A percentile compares a stretch with the other conserved stretches of the same genome.
Evolutionary conservation across 2,329 filamentous ascomycete species (phyloP).

Genomic region (Apiospora arundinis): DNA sequence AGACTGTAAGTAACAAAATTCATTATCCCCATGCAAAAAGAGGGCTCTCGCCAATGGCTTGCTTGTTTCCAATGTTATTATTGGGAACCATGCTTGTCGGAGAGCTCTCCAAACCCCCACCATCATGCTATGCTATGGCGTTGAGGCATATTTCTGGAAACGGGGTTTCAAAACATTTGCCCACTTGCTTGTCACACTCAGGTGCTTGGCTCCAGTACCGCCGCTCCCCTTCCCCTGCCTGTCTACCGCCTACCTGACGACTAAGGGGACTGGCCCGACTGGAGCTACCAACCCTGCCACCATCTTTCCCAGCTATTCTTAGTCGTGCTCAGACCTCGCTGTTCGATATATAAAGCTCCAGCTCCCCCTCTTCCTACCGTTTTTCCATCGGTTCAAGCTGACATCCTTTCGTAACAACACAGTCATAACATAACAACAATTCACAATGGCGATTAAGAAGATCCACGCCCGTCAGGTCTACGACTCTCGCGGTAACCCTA

Average conservation of each 20-base stretch:
- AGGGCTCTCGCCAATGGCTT: background rate
- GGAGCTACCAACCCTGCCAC: slow-evolving; percentile 6
- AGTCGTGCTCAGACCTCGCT: slow-evolving; percentile 15
- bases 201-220: slow-evolving; percentile 15
- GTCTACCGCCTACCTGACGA: too few species aligned
- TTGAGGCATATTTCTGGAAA: slow-evolving; percentile 21
- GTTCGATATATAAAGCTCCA: slow-evolving; percentile 14
- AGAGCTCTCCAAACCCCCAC: slow-evolving; percentile 18
- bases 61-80: slow-evolving; percentile 16
- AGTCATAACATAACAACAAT: slow-evolving; percentile 22
- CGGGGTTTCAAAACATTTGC: slow-evolving; percentile 19
- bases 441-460: slow-evolving; percentile 88
- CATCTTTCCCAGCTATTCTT: slow-evolving; percentile 7
- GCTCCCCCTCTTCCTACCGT: background rate
- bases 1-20: background rate
- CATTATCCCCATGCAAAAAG: background rate
- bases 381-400: slow-evolving; percentile 5
- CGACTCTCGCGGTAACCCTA: slow-evolving; percentile 98
- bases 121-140: slow-evolving; percentile 16
- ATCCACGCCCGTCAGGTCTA: slow-evolving; percentile 94
- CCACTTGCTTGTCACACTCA: slow-evolving; percentile 8
- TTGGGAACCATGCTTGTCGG: slow-evolving; percentile 6
- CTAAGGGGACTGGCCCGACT: background rate
- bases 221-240: background rate
- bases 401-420: slow-evolving; percentile 8